These are phyloP conservation scores for Corymbia maculata DNA, from an alignment of 345 rosid species.

Conservation along the genomic window DNA sequence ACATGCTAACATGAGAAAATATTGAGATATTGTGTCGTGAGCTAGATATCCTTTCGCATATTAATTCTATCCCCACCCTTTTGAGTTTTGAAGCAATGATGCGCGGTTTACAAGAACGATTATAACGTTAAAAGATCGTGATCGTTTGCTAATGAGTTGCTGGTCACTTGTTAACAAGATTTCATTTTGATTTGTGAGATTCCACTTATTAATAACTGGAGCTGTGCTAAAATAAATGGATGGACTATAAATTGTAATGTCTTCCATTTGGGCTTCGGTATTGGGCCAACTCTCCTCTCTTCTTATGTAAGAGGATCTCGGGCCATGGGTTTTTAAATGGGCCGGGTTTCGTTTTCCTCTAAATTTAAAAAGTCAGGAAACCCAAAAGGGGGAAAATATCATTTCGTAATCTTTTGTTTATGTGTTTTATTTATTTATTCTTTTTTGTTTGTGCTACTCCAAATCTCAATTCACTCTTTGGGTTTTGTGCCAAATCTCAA, in stretches of 20 bases:
- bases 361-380: background rate
- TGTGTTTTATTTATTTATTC: no score
- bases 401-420: background rate
- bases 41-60: background rate
- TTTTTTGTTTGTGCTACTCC: no score
- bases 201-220: background rate
- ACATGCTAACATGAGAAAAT: background rate
- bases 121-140: background rate
- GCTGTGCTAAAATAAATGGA: background rate
- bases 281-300: background rate
- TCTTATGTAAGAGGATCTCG: background rate
- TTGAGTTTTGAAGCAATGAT: background rate
- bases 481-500: no score
- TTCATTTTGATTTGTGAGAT: background rate
- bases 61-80: background rate
- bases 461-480: no score
- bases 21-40: background rate
- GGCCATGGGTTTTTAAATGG: background rate
- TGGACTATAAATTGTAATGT: background rate
- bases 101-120: background rate
- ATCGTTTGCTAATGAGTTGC: background rate
- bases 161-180: background rate
- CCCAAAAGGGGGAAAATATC: background rate
- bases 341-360: background rate
- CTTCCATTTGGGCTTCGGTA: background rate